Percentiles rank a stretch among this genome's conserved stretches.
Conservation (phyloP, 129 eudicot species). For the Erigeron canadensis region DNA sequence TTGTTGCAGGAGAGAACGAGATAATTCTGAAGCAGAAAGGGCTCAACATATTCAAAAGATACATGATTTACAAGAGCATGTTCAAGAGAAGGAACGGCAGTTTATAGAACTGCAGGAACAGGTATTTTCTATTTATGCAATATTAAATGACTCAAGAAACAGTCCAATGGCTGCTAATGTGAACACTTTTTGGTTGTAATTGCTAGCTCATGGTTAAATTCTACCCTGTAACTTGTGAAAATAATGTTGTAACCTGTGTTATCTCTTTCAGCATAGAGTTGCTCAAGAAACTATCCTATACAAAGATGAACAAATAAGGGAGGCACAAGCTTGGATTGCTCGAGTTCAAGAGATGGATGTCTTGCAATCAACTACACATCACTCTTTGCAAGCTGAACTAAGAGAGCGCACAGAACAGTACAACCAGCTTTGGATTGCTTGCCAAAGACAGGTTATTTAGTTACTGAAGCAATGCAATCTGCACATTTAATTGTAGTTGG, state of each 20-base stretch:
- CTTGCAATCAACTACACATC: constrained; percentile 59
- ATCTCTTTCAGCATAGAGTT: constrained; percentile 72
- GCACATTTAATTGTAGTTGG: not conserved
- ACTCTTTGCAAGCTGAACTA: constrained; percentile 73
- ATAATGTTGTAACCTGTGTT: not conserved
- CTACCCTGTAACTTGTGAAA: not conserved
- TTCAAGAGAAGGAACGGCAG: constrained; percentile 82
- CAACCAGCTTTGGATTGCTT: constrained; percentile 83
- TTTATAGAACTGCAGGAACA: constrained; percentile 86
- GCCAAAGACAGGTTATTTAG: constrained; percentile 76
- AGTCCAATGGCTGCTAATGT: not conserved
- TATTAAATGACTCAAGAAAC: not conserved
- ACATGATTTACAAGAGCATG: constrained; percentile 87
- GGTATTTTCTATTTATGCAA: constrained; percentile 34
- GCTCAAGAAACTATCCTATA: constrained; percentile 72
- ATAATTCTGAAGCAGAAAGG: constrained; percentile 86
- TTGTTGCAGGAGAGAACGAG: constrained; percentile 78
- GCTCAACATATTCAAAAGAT: constrained; percentile 80
- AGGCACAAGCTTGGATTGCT: constrained; percentile 87
- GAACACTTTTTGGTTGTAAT: not conserved
- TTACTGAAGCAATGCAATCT: not conserved
- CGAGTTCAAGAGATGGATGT: constrained; percentile 90
- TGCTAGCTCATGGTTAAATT: not conserved
- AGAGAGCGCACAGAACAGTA: constrained; percentile 85
- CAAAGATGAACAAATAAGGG: constrained; percentile 86